Evolutionary conservation across 176 grass and related monocot species (phyloP).

Genomic region (Aegilops umbellulata): DNA sequence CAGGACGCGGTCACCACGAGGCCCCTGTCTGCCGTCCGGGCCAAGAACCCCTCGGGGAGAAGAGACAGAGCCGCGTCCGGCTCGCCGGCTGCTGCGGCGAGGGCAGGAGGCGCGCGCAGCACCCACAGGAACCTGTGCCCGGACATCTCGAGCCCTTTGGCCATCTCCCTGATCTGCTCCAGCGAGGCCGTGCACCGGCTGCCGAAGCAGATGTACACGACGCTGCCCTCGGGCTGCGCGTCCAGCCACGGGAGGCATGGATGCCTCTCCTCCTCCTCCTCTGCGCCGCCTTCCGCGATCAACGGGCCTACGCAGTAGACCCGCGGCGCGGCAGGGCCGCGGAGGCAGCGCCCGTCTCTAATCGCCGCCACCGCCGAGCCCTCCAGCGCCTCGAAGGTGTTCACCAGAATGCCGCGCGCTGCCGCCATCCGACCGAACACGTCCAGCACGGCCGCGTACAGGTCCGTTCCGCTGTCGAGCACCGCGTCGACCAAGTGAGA

Average conservation of each 20-base stretch:
- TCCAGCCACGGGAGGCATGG: conserved; percentile 32
- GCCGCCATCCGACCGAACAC: neutral
- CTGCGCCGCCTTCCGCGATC: neutral
- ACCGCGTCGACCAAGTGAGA: conserved; percentile 27
- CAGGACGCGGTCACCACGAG: conserved; percentile 31
- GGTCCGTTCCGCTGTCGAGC: conserved; percentile 13
- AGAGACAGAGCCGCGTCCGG: neutral
- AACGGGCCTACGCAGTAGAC: conserved; percentile 39
- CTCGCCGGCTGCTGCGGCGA: neutral
- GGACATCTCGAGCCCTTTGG: conserved; percentile 20
- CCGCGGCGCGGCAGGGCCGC: neutral
- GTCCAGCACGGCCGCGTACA: conserved; percentile 9
- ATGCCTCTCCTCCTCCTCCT: conserved; percentile 19
- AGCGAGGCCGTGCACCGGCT: conserved; percentile 3
- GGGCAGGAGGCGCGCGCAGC: neutral
- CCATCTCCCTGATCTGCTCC: conserved; percentile 35
- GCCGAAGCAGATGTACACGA: conserved; percentile 1
- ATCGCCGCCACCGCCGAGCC: neutral
- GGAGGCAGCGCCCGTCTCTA: neutral
- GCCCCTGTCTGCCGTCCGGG: neutral
- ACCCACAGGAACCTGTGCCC: conserved; percentile 39
- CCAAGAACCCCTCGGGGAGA: conserved; percentile 33
- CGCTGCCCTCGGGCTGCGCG: neutral
- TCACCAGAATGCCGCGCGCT: conserved; percentile 30
- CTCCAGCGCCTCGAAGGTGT: conserved; percentile 45